A percentile compares a stretch with the other conserved stretches of the same genome.
Evolutionary conservation across 768 basidiomycete genomes (phyloP).

Genomic region (Lentinula sp.): DNA sequence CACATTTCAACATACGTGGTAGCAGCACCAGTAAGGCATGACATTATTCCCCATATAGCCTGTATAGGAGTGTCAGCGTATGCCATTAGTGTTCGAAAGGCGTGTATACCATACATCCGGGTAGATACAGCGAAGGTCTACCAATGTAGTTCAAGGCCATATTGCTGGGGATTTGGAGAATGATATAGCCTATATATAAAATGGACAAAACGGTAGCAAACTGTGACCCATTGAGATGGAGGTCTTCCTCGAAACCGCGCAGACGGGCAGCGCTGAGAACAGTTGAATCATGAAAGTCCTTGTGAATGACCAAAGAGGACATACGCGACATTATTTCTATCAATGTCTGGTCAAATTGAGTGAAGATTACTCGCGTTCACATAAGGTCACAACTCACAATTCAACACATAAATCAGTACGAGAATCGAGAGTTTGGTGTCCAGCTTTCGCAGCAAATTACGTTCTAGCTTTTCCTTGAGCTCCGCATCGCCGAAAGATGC

Average conservation of each 20-base stretch:
- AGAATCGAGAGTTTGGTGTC: conserved; percentile 45
- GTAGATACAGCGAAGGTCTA: conserved; percentile 62
- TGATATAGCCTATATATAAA: conserved; percentile 67
- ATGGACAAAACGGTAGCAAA: conserved; percentile 66
- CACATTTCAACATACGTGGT: not conserved
- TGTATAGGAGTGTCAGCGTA: not conserved
- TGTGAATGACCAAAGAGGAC: conserved; percentile 13
- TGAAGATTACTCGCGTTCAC: not conserved
- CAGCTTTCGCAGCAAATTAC: conserved; percentile 38
- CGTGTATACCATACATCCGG: conserved; percentile 53
- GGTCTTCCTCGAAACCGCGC: conserved; percentile 65
- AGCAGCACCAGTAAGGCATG: conserved; percentile 3
- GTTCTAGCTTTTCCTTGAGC: not conserved
- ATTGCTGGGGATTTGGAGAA: conserved; percentile 81
- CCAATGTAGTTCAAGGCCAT: conserved; percentile 71
- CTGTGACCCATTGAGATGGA: conserved; percentile 54
- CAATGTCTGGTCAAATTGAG: conserved; percentile 37
- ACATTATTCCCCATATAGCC: conserved; percentile 5
- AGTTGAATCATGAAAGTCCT: not conserved
- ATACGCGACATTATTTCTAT: conserved; percentile 66
- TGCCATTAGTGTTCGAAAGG: conserved; percentile 46
- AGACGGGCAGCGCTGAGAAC: conserved; percentile 59
- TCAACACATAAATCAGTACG: conserved; percentile 41
- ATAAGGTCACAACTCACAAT: conserved; percentile 36
- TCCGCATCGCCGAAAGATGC: not conserved